Base-by-base conservation (phyloP, 2,329 filamentous ascomycete species). In the Fusarium scirpi region DNA sequence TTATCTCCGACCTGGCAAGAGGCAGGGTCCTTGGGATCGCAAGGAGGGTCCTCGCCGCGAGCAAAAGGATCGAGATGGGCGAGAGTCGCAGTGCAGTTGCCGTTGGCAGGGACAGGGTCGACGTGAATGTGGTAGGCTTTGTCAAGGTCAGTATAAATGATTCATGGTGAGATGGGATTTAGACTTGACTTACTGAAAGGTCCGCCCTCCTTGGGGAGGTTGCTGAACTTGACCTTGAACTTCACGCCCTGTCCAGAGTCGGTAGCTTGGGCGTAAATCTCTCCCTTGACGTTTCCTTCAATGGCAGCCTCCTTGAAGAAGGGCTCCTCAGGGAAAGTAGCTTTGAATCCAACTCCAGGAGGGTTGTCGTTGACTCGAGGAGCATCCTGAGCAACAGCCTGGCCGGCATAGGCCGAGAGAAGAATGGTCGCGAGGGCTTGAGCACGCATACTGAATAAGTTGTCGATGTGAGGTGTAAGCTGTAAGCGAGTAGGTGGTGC, bases 1-100 rank as follows among this genome's bases (percentile, higher is more conserved):
- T 94, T 83, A 78, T 95, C 92, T 70, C 93, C 92, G 13, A 92
- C 88, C 80, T 95, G 89, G 82, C 92, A 96, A 12, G 87, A 89
- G 66, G 86, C 80, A 10, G 90, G 90, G 9, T 81, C 76, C 12
- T 77, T 72, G 13, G 80, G 40, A 75, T 93, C 84, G 80, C 92
- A 95, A 8, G 85, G 74, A 7, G 89, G 83, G 3, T 79, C 80
- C 76, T 93, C 88, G 68, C 88, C 89, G 53, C 91, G 90, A 52
- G 84, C 77, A 78, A 85, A 92, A 20, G 92, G 92, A 76, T 94
- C 91, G 15, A 94, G 85, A 76, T 95, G 92, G 4, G 83, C 87
- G 6, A 87, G 82, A 2, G 92, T 90, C 7, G 79, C 79, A 53
- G 87, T 91, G 84, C 92, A 95, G 85, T 94, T 93, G 70, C 92